Conservation (phyloP, 1,284 basidiomycete genomes). For the Vanrija sp. region DNA sequence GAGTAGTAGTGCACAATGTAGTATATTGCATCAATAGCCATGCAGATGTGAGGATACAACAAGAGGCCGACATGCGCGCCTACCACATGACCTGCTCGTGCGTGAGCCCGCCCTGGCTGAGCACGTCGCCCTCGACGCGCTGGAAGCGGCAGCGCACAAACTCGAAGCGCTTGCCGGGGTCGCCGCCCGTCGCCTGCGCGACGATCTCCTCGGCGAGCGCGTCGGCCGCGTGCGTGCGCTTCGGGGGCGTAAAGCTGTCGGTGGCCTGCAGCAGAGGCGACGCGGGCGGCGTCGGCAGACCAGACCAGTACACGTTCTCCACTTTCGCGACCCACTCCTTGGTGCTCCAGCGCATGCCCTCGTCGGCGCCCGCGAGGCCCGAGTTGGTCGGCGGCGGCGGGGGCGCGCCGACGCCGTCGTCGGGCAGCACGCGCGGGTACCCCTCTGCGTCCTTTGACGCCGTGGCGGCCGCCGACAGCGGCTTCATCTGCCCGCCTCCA, state of each 20-base stretch:
- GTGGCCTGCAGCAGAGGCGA: conserved; percentile 40
- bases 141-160: conserved; percentile 78
- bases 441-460: conserved; percentile 58
- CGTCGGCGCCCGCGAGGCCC: conserved; percentile 45
- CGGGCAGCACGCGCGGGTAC: conserved; percentile 57
- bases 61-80: conserved; percentile 8
- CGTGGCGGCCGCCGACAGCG: conserved; percentile 16
- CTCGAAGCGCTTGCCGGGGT: conserved; percentile 49
- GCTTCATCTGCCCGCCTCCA: conserved; percentile 89
- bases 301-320: conserved; percentile 70
- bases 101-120: conserved; percentile 52
- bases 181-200: neutral
- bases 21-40: no score
- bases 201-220: neutral
- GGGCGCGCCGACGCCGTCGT: conserved; percentile 40
- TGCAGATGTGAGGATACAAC: no score
- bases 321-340: conserved; percentile 74
- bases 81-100: conserved; percentile 76
- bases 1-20: no score
- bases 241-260: neutral
- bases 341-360: conserved; percentile 48
- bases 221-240: conserved; percentile 2
- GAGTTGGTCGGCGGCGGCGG: conserved; percentile 9
- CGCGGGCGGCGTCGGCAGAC: conserved; percentile 56
- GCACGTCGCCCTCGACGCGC: conserved; percentile 81